A percentile compares a stretch with the other conserved stretches of the same genome.
These are phyloP conservation scores for Naganishia vaughanmartiniae DNA, from an alignment of 768 basidiomycete genomes.

Conservation along the genomic window DNA sequence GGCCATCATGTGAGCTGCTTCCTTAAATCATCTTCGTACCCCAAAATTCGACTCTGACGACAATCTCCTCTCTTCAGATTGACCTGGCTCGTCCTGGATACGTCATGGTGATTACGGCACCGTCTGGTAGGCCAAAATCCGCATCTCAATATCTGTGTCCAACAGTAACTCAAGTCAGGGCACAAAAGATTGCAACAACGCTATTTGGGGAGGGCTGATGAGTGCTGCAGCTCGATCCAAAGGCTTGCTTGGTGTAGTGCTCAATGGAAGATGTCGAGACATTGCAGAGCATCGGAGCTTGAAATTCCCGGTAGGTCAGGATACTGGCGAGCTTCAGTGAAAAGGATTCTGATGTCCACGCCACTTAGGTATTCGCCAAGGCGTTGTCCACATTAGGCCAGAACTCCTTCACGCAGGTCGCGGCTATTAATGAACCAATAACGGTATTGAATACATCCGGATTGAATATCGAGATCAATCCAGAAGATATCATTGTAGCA, in stretches of 20 bases:
- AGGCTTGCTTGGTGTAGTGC: slow-evolving; percentile 6
- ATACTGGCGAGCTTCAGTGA: background rate
- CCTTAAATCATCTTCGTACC: background rate
- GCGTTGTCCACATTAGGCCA: slow-evolving; percentile 16
- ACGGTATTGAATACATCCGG: background rate
- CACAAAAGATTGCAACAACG: background rate
- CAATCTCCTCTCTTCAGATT: background rate
- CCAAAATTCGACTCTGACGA: too few species aligned
- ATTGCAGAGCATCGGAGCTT: slow-evolving; percentile 14
- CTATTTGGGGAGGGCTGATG: slow-evolving; percentile 20
- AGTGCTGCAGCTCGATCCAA: background rate
- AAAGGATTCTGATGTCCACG: background rate
- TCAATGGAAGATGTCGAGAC: slow-evolving; percentile 18
- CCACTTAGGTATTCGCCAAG: slow-evolving; percentile 20
- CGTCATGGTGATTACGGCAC: slow-evolving; percentile 19
- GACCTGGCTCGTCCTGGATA: slow-evolving; percentile 7
- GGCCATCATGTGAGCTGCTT: slow-evolving; percentile 5
- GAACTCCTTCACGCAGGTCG: slow-evolving; percentile 6
- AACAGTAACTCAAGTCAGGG: background rate
- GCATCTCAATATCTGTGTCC: background rate
- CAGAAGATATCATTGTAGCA: slow-evolving; percentile 35
- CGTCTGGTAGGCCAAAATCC: background rate
- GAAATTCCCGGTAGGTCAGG: slow-evolving; percentile 9
- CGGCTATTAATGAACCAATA: slow-evolving; percentile 1
- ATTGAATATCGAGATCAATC: slow-evolving; percentile 8